Base-by-base conservation (phyloP, 352 stramenopile species). In the Blastocystis hominis region DNA sequence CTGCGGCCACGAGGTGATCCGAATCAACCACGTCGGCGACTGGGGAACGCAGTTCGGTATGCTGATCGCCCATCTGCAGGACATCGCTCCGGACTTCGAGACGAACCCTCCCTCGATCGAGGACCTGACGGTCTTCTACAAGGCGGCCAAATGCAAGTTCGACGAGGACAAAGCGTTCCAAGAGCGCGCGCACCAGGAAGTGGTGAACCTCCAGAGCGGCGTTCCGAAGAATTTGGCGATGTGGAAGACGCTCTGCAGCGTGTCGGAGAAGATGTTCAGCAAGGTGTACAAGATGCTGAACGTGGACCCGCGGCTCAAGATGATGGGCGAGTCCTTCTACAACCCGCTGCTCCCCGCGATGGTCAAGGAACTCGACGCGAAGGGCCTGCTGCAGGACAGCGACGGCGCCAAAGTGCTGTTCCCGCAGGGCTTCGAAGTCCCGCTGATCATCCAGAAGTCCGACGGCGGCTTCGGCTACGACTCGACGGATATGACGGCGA, bases 31-130 rank as follows among this genome's bases (percentile, higher is more conserved):
- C 84, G 93, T 97, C 15, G 94, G 94, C 53, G 94, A 97, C 90
- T 98, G 97, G 89, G 94, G 93, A 56, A 99, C 97, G 24, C 97
- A 99, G 91, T 99, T 99, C 89, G 97, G 97, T 59, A 99, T 99
- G 97, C 92, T 99, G 13, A 98, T 99, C 90, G 95, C 97, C 89
- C 97, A 98, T 91, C 92, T 99, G 64, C 97, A 96, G 76, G 96
- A 98, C 89, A 95, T 95, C 88, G 98, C 97, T 91, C 93, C 96
- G 79, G 89, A 96, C 91, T 91, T 97, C 91, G 91, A 96, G 89
- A 92, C 62, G 89, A 94, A 93, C 90, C 90, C 95, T 88, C 95
- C 95, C 17, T 95, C 98, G 89, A 98, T 99, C 90, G 94, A 92
- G 30, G 95, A 99, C 90, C 91, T 99, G 70, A 98, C 96, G 2